phyloP scores from a whole-genome alignment of 2,329 filamentous ascomycete species.

The Lasiodiplodia sp. region DNA sequence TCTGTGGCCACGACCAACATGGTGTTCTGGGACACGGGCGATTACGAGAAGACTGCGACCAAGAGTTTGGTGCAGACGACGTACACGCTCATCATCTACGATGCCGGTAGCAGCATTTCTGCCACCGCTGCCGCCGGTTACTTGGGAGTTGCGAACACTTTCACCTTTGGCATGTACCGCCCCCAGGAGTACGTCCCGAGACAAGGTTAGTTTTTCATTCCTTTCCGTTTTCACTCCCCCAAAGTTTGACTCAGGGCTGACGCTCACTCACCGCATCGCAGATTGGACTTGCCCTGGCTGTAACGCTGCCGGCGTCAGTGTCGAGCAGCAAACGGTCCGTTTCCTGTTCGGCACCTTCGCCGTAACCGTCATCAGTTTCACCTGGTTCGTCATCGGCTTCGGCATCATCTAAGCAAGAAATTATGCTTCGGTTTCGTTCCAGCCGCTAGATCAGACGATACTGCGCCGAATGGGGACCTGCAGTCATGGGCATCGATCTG shows the following conservation, averaged over 20 bases:
- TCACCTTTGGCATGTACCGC: constrained; percentile 69
- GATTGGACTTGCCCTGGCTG: constrained; percentile 66
- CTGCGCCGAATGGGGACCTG: background rate
- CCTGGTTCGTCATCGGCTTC: constrained; percentile 57
- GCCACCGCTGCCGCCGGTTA: constrained; percentile 63
- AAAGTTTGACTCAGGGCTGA: constrained; percentile 22
- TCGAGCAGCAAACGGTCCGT: constrained; percentile 63
- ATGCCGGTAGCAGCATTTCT: constrained; percentile 60
- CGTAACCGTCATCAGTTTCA: constrained; percentile 66
- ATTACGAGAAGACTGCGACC: constrained; percentile 51
- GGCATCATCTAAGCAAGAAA: constrained; percentile 46
- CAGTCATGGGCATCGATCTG: background rate
- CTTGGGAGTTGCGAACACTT: constrained; percentile 59
- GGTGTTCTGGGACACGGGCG: constrained; percentile 67
- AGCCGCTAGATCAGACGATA: background rate
- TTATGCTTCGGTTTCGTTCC: background rate
- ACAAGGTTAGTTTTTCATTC: constrained; percentile 50
- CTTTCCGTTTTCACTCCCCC: constrained; percentile 27
- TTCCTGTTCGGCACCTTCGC: constrained; percentile 63
- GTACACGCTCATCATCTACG: constrained; percentile 70
- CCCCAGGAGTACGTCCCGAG: constrained; percentile 60
- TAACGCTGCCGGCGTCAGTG: constrained; percentile 58
- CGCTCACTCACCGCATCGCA: constrained; percentile 36
- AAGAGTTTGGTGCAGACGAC: constrained; percentile 62
- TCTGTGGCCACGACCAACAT: constrained; percentile 59